Percentiles rank a stretch among this genome's conserved stretches.
Evolutionary conservation across 176 grass and related monocot genomes (phyloP).

Genomic region (Carex cristatella): DNA sequence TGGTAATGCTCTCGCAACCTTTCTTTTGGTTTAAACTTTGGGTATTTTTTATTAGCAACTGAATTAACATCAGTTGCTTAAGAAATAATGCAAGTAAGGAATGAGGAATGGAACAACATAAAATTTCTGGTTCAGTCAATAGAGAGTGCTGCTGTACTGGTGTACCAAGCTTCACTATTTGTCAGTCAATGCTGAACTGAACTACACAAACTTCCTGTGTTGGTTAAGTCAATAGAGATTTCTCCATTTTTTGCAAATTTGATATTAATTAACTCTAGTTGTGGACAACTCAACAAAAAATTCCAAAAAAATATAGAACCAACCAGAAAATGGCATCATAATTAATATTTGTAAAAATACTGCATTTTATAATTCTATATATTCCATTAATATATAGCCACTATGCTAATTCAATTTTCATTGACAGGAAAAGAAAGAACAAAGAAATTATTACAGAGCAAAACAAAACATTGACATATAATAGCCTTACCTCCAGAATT

Average conservation of each 20-base stretch:
- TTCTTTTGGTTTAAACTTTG: too few relatives aligned
- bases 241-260: neutral
- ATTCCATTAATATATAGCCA: neutral
- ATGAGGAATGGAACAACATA: neutral
- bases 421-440: neutral
- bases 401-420: neutral
- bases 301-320: neutral
- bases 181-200: neutral
- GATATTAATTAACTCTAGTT: neutral
- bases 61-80: neutral
- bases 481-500: neutral
- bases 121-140: neutral
- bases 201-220: neutral
- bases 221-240: neutral
- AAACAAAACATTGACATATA: neutral
- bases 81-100: neutral
- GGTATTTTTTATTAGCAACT: too few relatives aligned
- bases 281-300: neutral
- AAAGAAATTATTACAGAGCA: neutral
- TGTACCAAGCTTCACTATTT: neutral
- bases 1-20: too few relatives aligned
- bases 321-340: neutral
- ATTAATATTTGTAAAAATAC: too few relatives aligned
- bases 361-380: too few relatives aligned
- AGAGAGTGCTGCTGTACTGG: neutral